These are phyloP conservation scores for Myotisia sp. DNA, from an alignment of 2,329 filamentous ascomycete genomes.

Conservation along the genomic window DNA sequence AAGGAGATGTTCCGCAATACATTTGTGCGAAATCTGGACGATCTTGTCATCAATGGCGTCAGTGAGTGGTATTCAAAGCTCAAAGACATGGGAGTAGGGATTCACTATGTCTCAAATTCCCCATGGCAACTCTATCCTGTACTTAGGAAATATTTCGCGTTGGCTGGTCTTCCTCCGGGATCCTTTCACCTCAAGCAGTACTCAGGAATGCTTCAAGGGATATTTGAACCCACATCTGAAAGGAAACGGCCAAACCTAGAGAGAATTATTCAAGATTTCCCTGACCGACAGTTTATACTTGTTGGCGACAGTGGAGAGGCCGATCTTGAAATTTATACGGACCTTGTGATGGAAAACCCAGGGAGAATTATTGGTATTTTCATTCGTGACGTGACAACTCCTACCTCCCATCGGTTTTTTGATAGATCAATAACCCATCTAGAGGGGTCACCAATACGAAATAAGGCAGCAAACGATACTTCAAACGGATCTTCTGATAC, in stretches of 20 bases:
- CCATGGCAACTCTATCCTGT: conserved; percentile 96
- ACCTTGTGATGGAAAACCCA: conserved; percentile 72
- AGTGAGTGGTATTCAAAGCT: conserved; percentile 75
- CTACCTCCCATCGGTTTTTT: conserved; percentile 60
- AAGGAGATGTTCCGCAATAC: conserved; percentile 94
- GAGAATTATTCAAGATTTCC: conserved; percentile 76
- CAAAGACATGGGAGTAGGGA: conserved; percentile 62
- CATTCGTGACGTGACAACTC: conserved; percentile 87
- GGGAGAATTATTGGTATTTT: conserved; percentile 75
- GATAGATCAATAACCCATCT: conserved; percentile 43
- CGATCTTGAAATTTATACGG: conserved; percentile 92
- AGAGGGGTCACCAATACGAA: conserved; percentile 15
- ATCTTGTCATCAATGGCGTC: conserved; percentile 75
- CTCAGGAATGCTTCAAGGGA: conserved; percentile 89
- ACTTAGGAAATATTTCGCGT: conserved; percentile 67
- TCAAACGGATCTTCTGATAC: too few species aligned
- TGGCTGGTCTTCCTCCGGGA: conserved; percentile 66
- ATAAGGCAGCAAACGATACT: conserved; percentile 17
- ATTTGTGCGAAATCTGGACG: conserved; percentile 71
- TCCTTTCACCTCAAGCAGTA: conserved; percentile 96
- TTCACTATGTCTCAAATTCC: conserved; percentile 98
- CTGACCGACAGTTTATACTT: conserved; percentile 72
- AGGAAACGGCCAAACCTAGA: conserved; percentile 81
- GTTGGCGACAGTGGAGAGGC: conserved; percentile 94
- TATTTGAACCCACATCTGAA: conserved; percentile 94